Evolutionary conservation across 2,329 filamentous ascomycete genomes (phyloP), one percentile per base, ranked within the genome.

Genomic region (Epichloe baconii): DNA sequence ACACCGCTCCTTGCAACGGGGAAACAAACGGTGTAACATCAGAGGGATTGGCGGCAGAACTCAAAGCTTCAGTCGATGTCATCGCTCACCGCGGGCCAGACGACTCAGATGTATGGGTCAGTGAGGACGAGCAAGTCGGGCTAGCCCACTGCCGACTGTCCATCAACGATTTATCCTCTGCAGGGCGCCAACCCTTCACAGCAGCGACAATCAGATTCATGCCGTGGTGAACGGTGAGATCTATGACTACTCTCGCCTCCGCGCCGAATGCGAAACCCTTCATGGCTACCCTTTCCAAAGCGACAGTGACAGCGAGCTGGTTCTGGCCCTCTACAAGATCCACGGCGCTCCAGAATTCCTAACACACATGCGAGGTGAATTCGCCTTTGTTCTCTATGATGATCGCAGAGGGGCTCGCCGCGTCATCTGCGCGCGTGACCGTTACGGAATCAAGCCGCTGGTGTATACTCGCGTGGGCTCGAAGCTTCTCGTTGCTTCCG

Each of bases 191-290:
- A 55, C 76, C 76, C 61, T 75, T 44, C 67, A 71, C 49, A 63
- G 66, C 54, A 52, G 57, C 10, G 61, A 68, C 15, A 59, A 62
- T 19, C 54, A 55, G 1, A 65, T 80, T 17, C 76, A 80, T 58
- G 76, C 75, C 2, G 71, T 80, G n/a, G 74, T 80, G 23, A 80
- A 78, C 52, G 77, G 78, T 31, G 77, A 80, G 59, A 67, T 81
- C n/a, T 81, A 81, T 59, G 74, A 76, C 56, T 67, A 72, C 52
- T 72, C 77, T 47, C 57, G 61, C 11, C 66, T 76, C 12, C 68
- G 74, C 23, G 56, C 56, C 6, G 57, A 67, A 11, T 60, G 72
- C 19, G 51, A 57, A n/a, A 52, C 59, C 2, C 53, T 66, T 2
- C 64, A 64, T 47, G 57, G 60, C 10, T 76, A 76, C 59, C 46